A percentile compares a stretch with the other conserved stretches of the same genome.
phyloP scores from a whole-genome alignment of 495 filamentous ascomycete genomes.

The Penicillium alfredii region DNA sequence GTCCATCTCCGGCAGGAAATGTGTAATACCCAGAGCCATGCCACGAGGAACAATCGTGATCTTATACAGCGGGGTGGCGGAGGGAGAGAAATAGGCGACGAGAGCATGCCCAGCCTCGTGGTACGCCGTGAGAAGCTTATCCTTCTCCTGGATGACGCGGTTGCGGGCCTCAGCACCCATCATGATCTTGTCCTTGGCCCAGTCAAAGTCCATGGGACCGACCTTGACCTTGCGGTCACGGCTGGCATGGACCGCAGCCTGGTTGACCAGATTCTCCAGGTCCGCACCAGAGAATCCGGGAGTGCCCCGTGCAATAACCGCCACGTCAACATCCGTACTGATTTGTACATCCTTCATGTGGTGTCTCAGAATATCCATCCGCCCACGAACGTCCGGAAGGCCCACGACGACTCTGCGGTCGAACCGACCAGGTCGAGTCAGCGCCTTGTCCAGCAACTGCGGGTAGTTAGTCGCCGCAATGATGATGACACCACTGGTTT shows the following conservation, averaged over 20 bases:
- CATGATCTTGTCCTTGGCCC: slow-evolving; percentile 97
- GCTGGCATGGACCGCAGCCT: slow-evolving; percentile 87
- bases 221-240: slow-evolving; percentile 70
- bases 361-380: slow-evolving; percentile 84
- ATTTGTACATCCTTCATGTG: slow-evolving; percentile 84
- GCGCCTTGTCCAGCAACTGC: slow-evolving; percentile 84
- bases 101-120: slow-evolving; percentile 96
- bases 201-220: slow-evolving; percentile 77
- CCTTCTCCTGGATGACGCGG: slow-evolving; percentile 81
- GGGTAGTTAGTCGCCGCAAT: slow-evolving; percentile 96
- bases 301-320: slow-evolving; percentile 76
- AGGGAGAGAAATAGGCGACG: slow-evolving; percentile 72
- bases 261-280: slow-evolving; percentile 92
- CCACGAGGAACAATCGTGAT: slow-evolving; percentile 94
- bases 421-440: slow-evolving; percentile 91
- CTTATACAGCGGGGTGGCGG: slow-evolving; percentile 78
- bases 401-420: slow-evolving; percentile 83
- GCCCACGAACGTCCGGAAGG: slow-evolving; percentile 92
- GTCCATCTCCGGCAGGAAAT: slow-evolving; percentile 82
- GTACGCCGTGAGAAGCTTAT: slow-evolving; percentile 86
- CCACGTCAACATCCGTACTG: slow-evolving; percentile 70
- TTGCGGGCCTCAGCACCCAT: slow-evolving; percentile 90
- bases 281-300: slow-evolving; percentile 93
- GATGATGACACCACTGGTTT: slow-evolving; percentile 89
- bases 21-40: slow-evolving; percentile 75